Percentiles rank a stretch among this genome's conserved stretches.
phyloP scores from a whole-genome alignment of 2,329 filamentous ascomycete species.

The Verticillium klebahnii region DNA sequence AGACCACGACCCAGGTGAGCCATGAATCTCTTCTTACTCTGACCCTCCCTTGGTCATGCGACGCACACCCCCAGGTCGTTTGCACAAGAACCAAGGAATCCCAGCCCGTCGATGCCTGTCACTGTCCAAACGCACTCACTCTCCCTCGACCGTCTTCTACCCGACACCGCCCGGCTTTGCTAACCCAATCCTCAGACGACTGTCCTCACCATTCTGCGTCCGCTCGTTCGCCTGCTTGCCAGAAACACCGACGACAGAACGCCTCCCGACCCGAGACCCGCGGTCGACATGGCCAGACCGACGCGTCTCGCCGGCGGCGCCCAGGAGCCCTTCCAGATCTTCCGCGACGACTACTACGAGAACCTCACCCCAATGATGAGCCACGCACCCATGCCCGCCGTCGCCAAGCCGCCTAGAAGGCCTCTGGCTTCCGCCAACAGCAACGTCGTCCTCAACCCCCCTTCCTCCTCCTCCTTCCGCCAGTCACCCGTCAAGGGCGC shows the following conservation, averaged over 20 bases:
- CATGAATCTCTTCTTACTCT: constrained; percentile 10
- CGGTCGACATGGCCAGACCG: constrained; percentile 50
- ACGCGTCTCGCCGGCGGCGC: constrained; percentile 39
- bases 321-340: constrained; percentile 46
- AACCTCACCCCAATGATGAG: constrained; percentile 44
- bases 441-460: constrained; percentile 65
- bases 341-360: constrained; percentile 45
- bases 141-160: not conserved
- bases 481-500: constrained; percentile 67
- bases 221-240: not conserved
- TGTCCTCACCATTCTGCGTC: not conserved
- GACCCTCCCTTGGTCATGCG: constrained; percentile 12
- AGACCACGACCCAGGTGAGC: constrained; percentile 14
- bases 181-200: not conserved
- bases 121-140: not conserved
- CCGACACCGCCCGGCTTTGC: not conserved
- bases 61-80: not conserved
- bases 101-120: not conserved
- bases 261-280: not conserved
- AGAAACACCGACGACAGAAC: not conserved
- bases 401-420: constrained; percentile 41
- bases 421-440: constrained; percentile 47
- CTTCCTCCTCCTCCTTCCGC: constrained; percentile 44
- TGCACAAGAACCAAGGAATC: constrained; percentile 4
- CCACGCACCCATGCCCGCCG: constrained; percentile 52